Evolutionary conservation across 345 rosid genomes (phyloP).

Genomic region (Punica granatum): DNA sequence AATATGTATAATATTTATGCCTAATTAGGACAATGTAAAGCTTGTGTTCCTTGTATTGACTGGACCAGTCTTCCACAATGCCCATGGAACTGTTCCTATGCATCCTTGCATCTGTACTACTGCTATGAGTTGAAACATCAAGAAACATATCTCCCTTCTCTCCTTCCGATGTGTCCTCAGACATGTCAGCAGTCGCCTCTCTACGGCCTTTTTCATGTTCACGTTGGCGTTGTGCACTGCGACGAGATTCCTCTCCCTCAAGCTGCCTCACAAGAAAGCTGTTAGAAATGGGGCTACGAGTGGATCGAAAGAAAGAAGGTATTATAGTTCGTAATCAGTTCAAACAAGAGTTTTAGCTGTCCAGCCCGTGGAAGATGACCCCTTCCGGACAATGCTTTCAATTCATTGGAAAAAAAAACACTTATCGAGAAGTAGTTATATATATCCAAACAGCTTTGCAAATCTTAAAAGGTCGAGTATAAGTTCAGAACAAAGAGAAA

Average conservation of each 20-base stretch:
- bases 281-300: neutral
- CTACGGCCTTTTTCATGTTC: conserved; percentile 65
- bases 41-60: conserved; percentile 61
- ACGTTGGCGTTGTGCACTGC: conserved; percentile 42
- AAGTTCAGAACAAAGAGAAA: neutral
- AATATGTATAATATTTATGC: conserved; percentile 25
- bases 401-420: neutral
- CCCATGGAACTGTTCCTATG: conserved; percentile 57
- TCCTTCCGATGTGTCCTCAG: conserved; percentile 69
- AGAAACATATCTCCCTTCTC: conserved; percentile 51
- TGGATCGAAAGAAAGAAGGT: neutral
- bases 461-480: neutral
- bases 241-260: conserved; percentile 63
- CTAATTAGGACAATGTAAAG: conserved; percentile 77
- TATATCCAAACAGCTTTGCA: neutral
- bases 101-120: conserved; percentile 40
- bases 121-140: conserved; percentile 45
- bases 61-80: conserved; percentile 62
- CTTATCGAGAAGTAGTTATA: too few species aligned
- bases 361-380: neutral
- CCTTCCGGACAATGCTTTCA: neutral
- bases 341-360: neutral
- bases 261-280: conserved; percentile 25
- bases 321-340: neutral
- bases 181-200: conserved; percentile 76